Evolutionary conservation across 805 yeast genomes (phyloP).

Genomic region (Nakazawaea peltata): DNA sequence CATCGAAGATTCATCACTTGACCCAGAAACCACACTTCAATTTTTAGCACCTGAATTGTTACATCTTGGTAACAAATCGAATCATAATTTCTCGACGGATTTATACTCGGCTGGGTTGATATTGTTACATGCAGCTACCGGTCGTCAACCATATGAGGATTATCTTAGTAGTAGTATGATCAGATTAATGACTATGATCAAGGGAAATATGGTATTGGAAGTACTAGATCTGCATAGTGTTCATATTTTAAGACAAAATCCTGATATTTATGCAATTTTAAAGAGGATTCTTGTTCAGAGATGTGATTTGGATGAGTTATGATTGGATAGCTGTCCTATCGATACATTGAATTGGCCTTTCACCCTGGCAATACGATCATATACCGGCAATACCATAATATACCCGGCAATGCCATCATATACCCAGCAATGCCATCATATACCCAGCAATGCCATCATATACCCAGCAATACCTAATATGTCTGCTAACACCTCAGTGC

Average conservation of each 20-base stretch:
- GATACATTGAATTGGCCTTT: background rate
- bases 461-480: too few species aligned
- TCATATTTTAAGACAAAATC: conserved; percentile 16
- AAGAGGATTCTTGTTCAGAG: conserved; percentile 22
- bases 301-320: conserved; percentile 17
- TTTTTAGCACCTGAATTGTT: conserved; percentile 42
- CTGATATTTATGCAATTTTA: conserved; percentile 15
- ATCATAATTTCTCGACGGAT: conserved; percentile 32
- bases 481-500: too few species aligned
- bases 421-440: too few species aligned
- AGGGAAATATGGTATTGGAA: conserved; percentile 25
- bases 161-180: conserved; percentile 17
- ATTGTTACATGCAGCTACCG: conserved; percentile 35
- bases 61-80: conserved; percentile 12
- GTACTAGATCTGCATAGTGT: conserved; percentile 18
- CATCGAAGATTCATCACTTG: conserved; percentile 11
- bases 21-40: conserved; percentile 26
- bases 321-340: too few species aligned
- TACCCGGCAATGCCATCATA: background rate
- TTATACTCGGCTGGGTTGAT: conserved; percentile 38
- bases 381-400: background rate
- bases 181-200: conserved; percentile 24
- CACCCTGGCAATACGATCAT: too few species aligned
- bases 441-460: too few species aligned
- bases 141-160: conserved; percentile 32